phyloP scores from a whole-genome alignment of 306 rosid species.

The Echinosophora koreensis region DNA sequence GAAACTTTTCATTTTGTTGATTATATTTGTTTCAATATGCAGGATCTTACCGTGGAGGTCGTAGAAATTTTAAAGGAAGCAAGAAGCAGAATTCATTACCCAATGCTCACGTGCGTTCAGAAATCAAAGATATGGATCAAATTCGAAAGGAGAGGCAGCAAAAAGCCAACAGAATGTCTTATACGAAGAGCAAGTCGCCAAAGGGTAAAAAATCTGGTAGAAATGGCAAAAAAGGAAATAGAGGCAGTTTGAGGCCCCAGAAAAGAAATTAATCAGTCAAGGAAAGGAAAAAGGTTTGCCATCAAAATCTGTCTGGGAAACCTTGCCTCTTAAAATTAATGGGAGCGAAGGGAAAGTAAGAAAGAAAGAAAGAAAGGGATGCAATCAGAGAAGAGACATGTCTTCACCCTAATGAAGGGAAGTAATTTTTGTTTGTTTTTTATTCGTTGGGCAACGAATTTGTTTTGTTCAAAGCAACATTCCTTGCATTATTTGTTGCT shows the following conservation, averaged over 20 bases:
- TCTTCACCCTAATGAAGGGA: background rate
- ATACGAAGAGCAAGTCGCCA: conserved; percentile 61
- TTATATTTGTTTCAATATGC: conserved; percentile 32
- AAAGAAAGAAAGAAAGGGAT: background rate
- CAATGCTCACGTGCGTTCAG: conserved; percentile 81
- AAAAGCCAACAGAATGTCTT: conserved; percentile 62
- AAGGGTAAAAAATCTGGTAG: conserved; percentile 69
- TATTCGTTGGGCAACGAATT: background rate
- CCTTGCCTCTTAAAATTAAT: background rate
- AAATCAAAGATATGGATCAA: conserved; percentile 85
- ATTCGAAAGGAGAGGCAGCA: conserved; percentile 86
- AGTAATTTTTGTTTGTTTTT: background rate
- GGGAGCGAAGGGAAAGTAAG: background rate
- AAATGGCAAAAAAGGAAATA: conserved; percentile 65
- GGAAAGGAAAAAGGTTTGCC: background rate
- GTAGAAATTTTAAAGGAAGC: conserved; percentile 54
- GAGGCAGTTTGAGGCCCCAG: conserved; percentile 30
- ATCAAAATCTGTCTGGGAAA: background rate
- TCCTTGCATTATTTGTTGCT: background rate
- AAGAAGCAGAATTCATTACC: conserved; percentile 62
- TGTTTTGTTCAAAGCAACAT: conserved; percentile 22
- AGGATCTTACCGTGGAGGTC: conserved; percentile 59
- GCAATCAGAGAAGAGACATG: too few relatives aligned
- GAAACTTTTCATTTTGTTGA: conserved; percentile 1
- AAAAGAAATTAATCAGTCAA: background rate